Percentiles rank a stretch among this genome's conserved stretches.
phyloP scores from a whole-genome alignment of 1,139 yeast species.

The Candida frijolesensis region DNA sequence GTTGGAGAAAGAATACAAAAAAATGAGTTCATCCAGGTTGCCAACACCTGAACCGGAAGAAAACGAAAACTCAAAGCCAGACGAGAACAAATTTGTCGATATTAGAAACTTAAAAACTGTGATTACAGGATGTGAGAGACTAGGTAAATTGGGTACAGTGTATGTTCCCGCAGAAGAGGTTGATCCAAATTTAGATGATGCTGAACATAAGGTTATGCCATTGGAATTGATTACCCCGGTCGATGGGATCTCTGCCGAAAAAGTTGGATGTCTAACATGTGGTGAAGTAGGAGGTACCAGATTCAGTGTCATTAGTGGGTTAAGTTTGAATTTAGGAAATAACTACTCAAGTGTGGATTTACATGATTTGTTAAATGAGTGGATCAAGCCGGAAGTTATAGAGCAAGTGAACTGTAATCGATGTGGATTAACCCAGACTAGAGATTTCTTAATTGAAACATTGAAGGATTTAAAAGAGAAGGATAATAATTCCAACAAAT shows the following conservation, averaged over 20 bases:
- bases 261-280: constrained; percentile 86
- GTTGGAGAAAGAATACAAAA: constrained; percentile 65
- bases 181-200: constrained; percentile 59
- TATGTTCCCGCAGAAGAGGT: constrained; percentile 73
- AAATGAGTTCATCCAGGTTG: constrained; percentile 17
- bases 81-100: constrained; percentile 23
- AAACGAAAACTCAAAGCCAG: constrained; percentile 9
- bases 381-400: constrained; percentile 81
- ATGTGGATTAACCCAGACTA: constrained; percentile 73
- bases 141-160: constrained; percentile 62
- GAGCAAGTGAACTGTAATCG: constrained; percentile 93
- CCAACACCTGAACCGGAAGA: constrained; percentile 27
- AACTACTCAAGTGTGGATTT: constrained; percentile 49
- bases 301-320: constrained; percentile 77
- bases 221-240: constrained; percentile 77
- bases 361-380: constrained; percentile 62
- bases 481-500: constrained; percentile 36
- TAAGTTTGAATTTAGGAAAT: constrained; percentile 67
- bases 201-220: constrained; percentile 47
- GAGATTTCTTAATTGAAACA: constrained; percentile 44
- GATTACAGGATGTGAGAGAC: constrained; percentile 49
- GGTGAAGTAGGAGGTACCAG: constrained; percentile 94
- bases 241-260: constrained; percentile 82
- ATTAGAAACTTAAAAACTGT: constrained; percentile 19
- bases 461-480: constrained; percentile 31